These are phyloP conservation scores for Capronia epimyces DNA, from an alignment of 2,329 filamentous ascomycete genomes.

Conservation along the genomic window DNA sequence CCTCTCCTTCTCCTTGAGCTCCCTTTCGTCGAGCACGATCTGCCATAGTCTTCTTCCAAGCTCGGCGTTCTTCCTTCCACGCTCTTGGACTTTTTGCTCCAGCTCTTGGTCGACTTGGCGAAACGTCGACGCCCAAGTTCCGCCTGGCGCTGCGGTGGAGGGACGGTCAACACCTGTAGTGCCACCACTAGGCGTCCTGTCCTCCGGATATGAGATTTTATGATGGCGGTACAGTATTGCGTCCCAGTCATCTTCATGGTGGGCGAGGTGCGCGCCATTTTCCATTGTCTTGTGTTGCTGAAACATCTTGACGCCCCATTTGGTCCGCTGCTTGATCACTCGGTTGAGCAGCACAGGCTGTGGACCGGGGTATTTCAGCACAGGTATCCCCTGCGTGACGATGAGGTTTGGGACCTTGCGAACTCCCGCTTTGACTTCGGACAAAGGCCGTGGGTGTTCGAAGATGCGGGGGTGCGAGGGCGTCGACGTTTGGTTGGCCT, in stretches of 20 bases:
- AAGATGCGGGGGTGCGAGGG: slow-evolving; percentile 17
- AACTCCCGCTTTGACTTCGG: slow-evolving; percentile 29
- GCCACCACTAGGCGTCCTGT: neutral
- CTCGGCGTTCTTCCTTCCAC: slow-evolving; percentile 6
- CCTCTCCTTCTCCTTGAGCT: slow-evolving; percentile 20
- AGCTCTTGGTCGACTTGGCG: slow-evolving; percentile 9
- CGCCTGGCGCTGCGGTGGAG: neutral
- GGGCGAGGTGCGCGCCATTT: slow-evolving; percentile 32
- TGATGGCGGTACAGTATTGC: slow-evolving; percentile 26
- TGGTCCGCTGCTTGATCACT: slow-evolving; percentile 36
- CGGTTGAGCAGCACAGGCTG: slow-evolving; percentile 39
- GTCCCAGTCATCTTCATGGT: slow-evolving; percentile 43
- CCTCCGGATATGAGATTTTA: neutral
- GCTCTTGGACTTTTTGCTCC: slow-evolving; percentile 5
- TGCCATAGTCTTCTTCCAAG: slow-evolving; percentile 17
- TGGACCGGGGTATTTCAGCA: slow-evolving; percentile 43
- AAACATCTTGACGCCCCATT: slow-evolving; percentile 35
- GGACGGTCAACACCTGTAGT: neutral
- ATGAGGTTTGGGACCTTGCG: slow-evolving; percentile 40
- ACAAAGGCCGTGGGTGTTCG: slow-evolving; percentile 19
- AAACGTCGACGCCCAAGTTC: slow-evolving; percentile 7
- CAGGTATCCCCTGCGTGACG: slow-evolving; percentile 38
- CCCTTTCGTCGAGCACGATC: slow-evolving; percentile 18
- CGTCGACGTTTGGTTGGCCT: slow-evolving; percentile 7
- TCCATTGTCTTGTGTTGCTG: slow-evolving; percentile 33